Evolutionary conservation across 2,329 filamentous ascomycete genomes (phyloP), one percentile per base, ranked within the genome.

Genomic region (Fusarium sp.): DNA sequence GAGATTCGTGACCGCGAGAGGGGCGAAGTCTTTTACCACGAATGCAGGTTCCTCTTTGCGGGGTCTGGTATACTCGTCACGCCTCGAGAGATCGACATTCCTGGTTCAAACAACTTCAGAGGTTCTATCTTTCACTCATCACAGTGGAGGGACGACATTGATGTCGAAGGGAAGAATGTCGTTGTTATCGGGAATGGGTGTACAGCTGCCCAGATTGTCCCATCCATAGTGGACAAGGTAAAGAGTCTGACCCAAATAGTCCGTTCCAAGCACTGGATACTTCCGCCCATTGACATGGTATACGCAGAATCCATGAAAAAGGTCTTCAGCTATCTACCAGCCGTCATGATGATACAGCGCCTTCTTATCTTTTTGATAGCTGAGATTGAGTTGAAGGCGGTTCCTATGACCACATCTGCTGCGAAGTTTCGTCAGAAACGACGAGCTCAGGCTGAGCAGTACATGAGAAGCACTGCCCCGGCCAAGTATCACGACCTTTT

Each of bases 201-300:
- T 2, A 56, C 44, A 49, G 45, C 44, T 35, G 53, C 45, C 6
- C 53, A 56, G 11, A 33, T 50, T 1, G 25, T 56, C 20, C 53
- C 44, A 0, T 49, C 53, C 1, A 25, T 50, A 1, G 45, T 50
- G 3, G 35, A 50, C 6, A 25, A 50, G 20, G 39, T 20, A 17
- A 40, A 33, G 0, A 33, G 40, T 20, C 19, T 56, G 8, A 50
- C 53, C 0, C 44, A 56, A 10, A 50, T 56, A 25, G 8, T 56
- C 25, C 44, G 44, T 25, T 23, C 44, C 17, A 56, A 56, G 9
- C 44, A 56, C 13, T 56, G 44, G 53, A 50, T 50, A 14, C 25
- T 50, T 4, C 53, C 53, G 4, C 25, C 53, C 6, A 41, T 56
- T 1, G 53, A 56, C 10, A 17, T n/a, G 1, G 8, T 17, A 6